phyloP scores from a whole-genome alignment of 2,329 filamentous ascomycete genomes.

The Colletotrichum sp. region DNA sequence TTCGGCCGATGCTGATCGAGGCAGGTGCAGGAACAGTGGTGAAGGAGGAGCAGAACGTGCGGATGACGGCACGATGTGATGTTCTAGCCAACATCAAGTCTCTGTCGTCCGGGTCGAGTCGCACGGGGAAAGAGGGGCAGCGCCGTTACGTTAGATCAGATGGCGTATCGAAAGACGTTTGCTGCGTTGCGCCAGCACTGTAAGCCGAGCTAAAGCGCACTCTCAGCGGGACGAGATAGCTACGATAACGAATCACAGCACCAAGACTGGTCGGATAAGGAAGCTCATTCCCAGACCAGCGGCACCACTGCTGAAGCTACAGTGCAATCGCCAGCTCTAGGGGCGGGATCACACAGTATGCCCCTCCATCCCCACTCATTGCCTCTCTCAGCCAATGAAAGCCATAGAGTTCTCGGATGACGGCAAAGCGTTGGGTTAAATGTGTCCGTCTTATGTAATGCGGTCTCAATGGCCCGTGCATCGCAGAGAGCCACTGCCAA shows the following conservation, averaged over 20 bases:
- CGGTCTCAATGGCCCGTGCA: background rate
- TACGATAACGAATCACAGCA: conserved; percentile 4
- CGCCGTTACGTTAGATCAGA: background rate
- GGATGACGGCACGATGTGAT: background rate
- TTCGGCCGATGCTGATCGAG: background rate
- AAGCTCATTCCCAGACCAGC: background rate
- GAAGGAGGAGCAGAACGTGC: background rate
- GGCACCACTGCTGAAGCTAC: background rate
- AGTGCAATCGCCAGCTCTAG: background rate
- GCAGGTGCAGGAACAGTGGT: background rate
- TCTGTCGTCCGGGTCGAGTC: background rate
- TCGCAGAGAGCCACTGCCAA: background rate
- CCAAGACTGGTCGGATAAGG: background rate
- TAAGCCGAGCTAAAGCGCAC: conserved; percentile 9
- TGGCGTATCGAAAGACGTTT: background rate
- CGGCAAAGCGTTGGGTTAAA: background rate
- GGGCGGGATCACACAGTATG: background rate
- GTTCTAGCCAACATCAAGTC: conserved; percentile 13
- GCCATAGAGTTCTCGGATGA: background rate
- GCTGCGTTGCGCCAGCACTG: background rate
- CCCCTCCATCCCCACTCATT: background rate
- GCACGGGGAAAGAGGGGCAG: conserved; percentile 15
- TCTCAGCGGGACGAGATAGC: conserved; percentile 4
- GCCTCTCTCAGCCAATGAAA: background rate
- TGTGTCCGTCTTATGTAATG: background rate